Percentiles rank a stretch among this genome's conserved stretches.
Evolutionary conservation across 805 yeast species (phyloP).

Genomic region (Barnettozyma californica): DNA sequence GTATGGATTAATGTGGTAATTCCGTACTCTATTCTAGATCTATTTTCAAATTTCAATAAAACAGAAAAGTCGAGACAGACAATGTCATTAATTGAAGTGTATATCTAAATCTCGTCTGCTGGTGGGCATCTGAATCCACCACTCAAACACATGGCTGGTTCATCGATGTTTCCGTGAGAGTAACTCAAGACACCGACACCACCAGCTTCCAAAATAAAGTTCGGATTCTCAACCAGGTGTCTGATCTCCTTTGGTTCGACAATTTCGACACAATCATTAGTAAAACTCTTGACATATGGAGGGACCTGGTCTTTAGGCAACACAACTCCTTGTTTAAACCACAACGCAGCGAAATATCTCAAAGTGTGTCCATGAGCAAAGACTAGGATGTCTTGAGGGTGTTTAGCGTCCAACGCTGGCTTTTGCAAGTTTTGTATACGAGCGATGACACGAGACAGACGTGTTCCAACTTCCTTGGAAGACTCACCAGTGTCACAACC

Average conservation of each 20-base stretch:
- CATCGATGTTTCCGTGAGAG: conserved; percentile 77
- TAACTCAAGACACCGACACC: conserved; percentile 91
- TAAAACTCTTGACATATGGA: conserved; percentile 20
- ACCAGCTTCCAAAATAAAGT: conserved; percentile 86
- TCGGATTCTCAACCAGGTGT: conserved; percentile 53
- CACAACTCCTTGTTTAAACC: conserved; percentile 50
- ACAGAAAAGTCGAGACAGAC: background rate
- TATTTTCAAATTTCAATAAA: background rate
- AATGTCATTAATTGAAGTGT: too few species aligned
- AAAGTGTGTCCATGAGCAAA: conserved; percentile 94
- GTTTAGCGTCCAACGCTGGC: conserved; percentile 43
- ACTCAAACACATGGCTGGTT: conserved; percentile 81
- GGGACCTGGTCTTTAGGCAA: conserved; percentile 2
- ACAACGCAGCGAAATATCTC: conserved; percentile 83
- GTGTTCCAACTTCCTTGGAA: conserved; percentile 54
- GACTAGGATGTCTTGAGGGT: conserved; percentile 67
- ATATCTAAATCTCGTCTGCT: conserved; percentile 35
- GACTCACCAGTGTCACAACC: conserved; percentile 92
- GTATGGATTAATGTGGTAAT: background rate
- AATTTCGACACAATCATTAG: conserved; percentile 27
- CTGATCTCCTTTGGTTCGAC: conserved; percentile 29
- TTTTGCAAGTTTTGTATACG: conserved; percentile 58
- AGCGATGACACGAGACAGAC: conserved; percentile 68
- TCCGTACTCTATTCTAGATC: background rate
- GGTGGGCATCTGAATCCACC: conserved; percentile 78